Evolutionary conservation across 257 asterid species (phyloP), one percentile per base, ranked within the genome.

Genomic region (Penstemon newberryi): DNA sequence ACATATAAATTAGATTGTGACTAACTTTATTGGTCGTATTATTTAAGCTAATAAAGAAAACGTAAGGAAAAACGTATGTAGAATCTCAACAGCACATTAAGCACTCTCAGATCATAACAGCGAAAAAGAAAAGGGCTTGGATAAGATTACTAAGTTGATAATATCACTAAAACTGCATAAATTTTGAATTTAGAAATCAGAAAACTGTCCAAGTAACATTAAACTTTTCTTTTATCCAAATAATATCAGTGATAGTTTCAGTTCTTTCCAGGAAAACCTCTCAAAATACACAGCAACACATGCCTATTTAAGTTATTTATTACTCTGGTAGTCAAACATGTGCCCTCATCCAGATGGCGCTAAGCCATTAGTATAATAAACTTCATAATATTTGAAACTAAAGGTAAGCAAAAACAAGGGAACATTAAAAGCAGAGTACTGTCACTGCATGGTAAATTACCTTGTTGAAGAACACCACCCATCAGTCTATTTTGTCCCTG

Each of bases 391-490:
- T 70, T 58, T 54, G 59, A 54, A 44, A 54, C 51, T 18, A 60
- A 51, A 66, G 57, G 19, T 55, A 45, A 51, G 69, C 25, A 60
- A 52, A 66, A 50, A 50, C 45, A 60, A 49, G 4, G 4, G n/a
- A 9, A 15, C n/a, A 57, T 12, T 43, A 53, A 51, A 66, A 44
- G 75, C 70, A 75, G 54, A 52, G 56, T 61, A 54, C 39, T 63
- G 37, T 56, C 47, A 80, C 18, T 42, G 45, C 56, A 45, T 71
- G 39, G 42, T 36, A 45, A 51, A 38, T 75, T 82, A 89, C 98
- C 97, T 88, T 92, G 98, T 84, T 90, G 98, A 75, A 92, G 91
- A 78, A 87, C 75, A 66, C 95, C 85, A 65, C 88, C 84, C 93
- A 85, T 84, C 70, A 92, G 78, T 85, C 97, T 85, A 81, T 83